These are phyloP conservation scores for Wickerhamiella australiensis DNA, from an alignment of 805 yeast genomes.

Conservation along the genomic window DNA sequence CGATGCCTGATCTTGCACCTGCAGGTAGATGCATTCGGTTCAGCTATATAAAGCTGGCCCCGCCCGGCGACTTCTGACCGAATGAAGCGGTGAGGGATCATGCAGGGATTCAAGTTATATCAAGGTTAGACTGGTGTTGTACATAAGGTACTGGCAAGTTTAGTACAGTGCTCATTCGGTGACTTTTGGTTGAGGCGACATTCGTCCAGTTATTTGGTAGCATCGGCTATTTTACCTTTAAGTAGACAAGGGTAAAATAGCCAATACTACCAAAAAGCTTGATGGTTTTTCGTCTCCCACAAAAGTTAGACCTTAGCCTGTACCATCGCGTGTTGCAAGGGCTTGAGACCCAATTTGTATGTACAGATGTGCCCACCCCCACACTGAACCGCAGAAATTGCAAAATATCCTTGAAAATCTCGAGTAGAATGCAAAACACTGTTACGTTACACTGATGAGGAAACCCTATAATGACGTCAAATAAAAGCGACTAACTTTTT, in stretches of 20 bases:
- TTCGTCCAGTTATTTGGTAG: slow-evolving; percentile 3
- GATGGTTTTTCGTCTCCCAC: background rate
- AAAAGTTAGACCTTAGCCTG: background rate
- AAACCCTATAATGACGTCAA: background rate
- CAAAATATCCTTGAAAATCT: background rate
- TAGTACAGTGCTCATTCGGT: background rate
- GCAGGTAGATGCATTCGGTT: slow-evolving; percentile 2
- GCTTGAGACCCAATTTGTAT: too few relatives aligned
- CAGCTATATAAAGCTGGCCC: background rate
- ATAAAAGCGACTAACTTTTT: background rate
- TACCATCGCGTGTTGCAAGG: background rate
- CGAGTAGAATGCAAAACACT: too few relatives aligned
- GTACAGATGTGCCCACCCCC: too few relatives aligned
- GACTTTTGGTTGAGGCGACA: background rate
- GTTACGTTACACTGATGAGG: background rate
- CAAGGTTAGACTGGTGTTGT: background rate
- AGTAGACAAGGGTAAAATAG: background rate
- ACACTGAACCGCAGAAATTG: background rate
- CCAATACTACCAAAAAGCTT: background rate
- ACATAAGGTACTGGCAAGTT: background rate
- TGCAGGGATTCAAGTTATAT: background rate
- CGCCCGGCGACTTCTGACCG: background rate
- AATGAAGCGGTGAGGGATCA: background rate
- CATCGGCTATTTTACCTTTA: slow-evolving; percentile 10
- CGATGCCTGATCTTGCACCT: slow-evolving; percentile 3